Conservation (phyloP, 768 basidiomycete species). For the Lactarius akahatsu region DNA sequence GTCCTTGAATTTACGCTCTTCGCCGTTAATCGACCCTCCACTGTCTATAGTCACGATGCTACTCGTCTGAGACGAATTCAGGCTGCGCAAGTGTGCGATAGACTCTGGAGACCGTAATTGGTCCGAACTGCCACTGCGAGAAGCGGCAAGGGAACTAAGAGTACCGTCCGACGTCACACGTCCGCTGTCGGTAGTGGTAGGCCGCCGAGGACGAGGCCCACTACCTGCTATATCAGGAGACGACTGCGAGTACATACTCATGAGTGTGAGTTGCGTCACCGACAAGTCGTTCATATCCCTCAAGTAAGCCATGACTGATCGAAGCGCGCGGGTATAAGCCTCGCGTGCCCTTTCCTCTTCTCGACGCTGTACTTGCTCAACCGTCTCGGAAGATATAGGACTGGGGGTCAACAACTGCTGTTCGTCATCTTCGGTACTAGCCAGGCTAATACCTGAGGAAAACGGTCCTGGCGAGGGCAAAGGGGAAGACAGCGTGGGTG, state of each 20-base stretch:
- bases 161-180: conserved; percentile 51
- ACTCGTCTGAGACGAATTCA: conserved; percentile 59
- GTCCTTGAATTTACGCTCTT: conserved; percentile 89
- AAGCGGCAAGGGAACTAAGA: conserved; percentile 41
- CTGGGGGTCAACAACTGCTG: conserved; percentile 41
- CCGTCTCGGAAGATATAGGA: conserved; percentile 40
- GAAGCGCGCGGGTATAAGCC: conserved; percentile 74
- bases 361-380: conserved; percentile 53
- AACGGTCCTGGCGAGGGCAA: conserved; percentile 65
- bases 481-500: conserved; percentile 56
- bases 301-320: conserved; percentile 93
- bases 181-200: conserved; percentile 60
- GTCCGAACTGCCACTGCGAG: conserved; percentile 43
- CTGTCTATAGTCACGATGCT: conserved; percentile 79
- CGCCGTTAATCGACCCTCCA: conserved; percentile 52
- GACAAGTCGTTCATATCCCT: conserved; percentile 93
- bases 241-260: conserved; percentile 58
- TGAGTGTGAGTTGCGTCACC: conserved; percentile 54
- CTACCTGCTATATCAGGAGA: conserved; percentile 43
- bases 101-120: conserved; percentile 67
- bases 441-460: conserved; percentile 49
- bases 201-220: conserved; percentile 56
- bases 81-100: conserved; percentile 59
- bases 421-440: conserved; percentile 39
- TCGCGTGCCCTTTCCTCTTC: conserved; percentile 74